Evolutionary conservation across 2,329 filamentous ascomycete genomes (phyloP), one percentile per base, ranked within the genome.

Genomic region (Daldinia sp.): DNA sequence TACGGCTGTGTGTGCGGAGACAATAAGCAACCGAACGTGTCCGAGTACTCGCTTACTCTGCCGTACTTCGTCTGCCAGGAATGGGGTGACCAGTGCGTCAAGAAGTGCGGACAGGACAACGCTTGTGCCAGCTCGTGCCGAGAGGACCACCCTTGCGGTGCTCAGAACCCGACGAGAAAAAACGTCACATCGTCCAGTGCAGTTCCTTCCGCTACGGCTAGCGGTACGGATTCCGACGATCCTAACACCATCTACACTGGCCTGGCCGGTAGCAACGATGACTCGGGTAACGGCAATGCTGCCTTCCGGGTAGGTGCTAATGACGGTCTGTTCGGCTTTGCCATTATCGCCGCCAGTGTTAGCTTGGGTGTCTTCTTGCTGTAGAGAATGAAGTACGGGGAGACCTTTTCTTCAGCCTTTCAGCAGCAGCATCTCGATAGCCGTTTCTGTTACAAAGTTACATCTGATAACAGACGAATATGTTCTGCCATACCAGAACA

Each of bases 1-100:
- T 95, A 91, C 81, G 83, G 85, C 70, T 96, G 92, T 79, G 83
- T 93, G 73, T 96, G 92, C 83, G 84, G 85, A 70, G 85, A 91
- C 77, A 87, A 88, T 77, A 78, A 85, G 69, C 81, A 86, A 59
- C 92, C 92, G 73, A 94, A 94, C 81, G 81, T 93, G 55, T 88
- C 90, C 75, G 86, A 94, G 80, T 96, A 91, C 86, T 90, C 90
- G 20, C 85, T 93, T 74, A 94, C 92, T 1, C 84, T 96, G 28
- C 92, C 93, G 37, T 95, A 89, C 86, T 93, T 90, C 82, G 85
- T 89, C 74, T 96, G 92, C 86, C 85, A 85, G 53, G 85, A 91
- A 80, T 93, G 87, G 85, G 90, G 88, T 74, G 88, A 83, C 78
- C 87, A 93, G 80, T 93, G 91, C 78, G 89, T 91, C 12, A 76